A percentile compares a stretch with the other conserved stretches of the same genome.
These are phyloP conservation scores for Pseudocohnilembus persalinus DNA, from an alignment of 169 alveolate genomes.

Conservation along the genomic window DNA sequence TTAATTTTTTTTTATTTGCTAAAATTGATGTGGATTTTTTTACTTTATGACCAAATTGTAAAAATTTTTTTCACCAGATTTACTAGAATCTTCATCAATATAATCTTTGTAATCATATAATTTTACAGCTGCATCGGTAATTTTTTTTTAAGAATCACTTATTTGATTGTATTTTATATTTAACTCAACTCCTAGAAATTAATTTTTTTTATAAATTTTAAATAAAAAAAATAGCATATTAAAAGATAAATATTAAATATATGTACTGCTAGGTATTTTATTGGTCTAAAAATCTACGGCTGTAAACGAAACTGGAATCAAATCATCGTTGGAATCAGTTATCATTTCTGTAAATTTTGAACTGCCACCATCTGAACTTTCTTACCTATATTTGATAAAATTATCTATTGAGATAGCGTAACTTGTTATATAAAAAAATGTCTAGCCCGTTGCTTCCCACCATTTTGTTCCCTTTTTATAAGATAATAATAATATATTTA, in stretches of 20 bases:
- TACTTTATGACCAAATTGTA: conserved; percentile 48
- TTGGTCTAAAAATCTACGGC: conserved; percentile 9
- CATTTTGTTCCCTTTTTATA: neutral
- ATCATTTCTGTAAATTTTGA: conserved; percentile 26
- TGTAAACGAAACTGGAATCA: conserved; percentile 40
- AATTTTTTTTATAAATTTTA: no score
- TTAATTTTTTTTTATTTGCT: no score
- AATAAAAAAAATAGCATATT: no score
- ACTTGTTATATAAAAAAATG: conserved; percentile 36
- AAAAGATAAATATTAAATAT: no score
- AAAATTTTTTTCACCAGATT: conserved; percentile 50
- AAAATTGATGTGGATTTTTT: no score
- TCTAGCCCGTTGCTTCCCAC: neutral
- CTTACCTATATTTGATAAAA: no score
- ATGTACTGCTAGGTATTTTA: neutral
- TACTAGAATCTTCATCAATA: neutral
- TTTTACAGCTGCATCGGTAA: neutral
- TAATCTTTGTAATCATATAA: neutral
- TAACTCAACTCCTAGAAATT: neutral
- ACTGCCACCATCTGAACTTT: conserved; percentile 4
- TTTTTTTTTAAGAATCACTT: neutral
- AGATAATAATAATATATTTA: neutral
- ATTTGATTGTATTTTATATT: no score
- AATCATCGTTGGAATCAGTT: conserved; percentile 46
- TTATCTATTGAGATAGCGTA: neutral